Base-by-base conservation (phyloP, 805 yeast species). In the Cyberlindnera suaveolens region DNA sequence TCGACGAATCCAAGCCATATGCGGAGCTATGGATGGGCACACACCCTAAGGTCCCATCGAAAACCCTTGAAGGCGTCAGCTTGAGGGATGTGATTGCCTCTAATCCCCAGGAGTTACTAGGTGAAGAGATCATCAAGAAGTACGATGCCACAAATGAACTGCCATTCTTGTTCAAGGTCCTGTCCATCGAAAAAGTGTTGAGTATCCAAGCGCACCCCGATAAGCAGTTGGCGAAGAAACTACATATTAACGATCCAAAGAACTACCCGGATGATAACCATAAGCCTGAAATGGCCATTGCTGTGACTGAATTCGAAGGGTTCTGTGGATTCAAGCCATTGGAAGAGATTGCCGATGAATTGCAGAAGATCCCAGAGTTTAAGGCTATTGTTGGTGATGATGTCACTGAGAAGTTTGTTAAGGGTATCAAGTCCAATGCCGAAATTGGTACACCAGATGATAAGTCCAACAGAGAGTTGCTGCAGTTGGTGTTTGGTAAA, bases 1-100 rank as follows among this genome's bases (percentile, higher is more conserved):
- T 89, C 43, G 87, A 85, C 51, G 90, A 83, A 56, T 41, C 71
- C 32, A 78, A 80, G 58, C 98, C 99, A 10, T 93, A 93, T 60
- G 99, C 99, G 15, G 99, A 93, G 65, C 72, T 93, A 53, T 93
- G 99, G 99, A 93, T 93, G 99, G 99, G 99, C 33, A 89, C 98
- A 20, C 99, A 93, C 62, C 91, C 95, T 41, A 85, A 85, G 37
- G 89, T 85, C 11, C 96, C 98, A 26, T 83, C 96, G 16, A 74
- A 77, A 17, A 15, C 26, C 10, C 72, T 74, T 20, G 64, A 70
- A 16, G 82, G 82, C 29, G 67, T 74, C 52, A 72, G 78, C 17
- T 72, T 93, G 61, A 72, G 89, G 47, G 85, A 85, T 16, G 61
- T 86, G 31, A 77, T 91, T 43, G 64, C 70, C n/a, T 62, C 66